phyloP scores from a whole-genome alignment of 148 eudicot genomes.

The Vaccinium corymbosum region DNA sequence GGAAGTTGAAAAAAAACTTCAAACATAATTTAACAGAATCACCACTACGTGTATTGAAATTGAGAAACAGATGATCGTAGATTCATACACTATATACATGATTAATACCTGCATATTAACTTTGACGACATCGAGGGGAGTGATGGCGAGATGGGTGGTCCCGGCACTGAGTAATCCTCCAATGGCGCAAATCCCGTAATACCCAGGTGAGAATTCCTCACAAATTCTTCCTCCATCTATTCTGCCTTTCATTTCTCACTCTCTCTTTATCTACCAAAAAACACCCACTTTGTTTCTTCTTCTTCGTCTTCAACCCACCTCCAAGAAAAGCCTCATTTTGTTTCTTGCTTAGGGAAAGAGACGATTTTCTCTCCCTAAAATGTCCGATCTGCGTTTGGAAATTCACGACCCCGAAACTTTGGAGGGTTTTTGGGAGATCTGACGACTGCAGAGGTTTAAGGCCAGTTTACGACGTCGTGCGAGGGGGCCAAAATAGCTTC shows the following conservation, averaged over 20 bases:
- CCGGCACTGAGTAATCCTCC: slow-evolving; percentile 69
- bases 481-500: too few species aligned
- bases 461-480: too few species aligned
- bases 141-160: slow-evolving; percentile 49
- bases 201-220: slow-evolving; percentile 37
- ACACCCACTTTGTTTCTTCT: background rate
- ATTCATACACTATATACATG: background rate
- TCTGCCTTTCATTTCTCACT: slow-evolving; percentile 14
- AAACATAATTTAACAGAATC: background rate
- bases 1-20: background rate
- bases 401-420: background rate
- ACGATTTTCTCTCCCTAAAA: background rate
- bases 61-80: background rate
- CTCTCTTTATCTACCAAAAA: background rate
- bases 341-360: background rate
- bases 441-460: too few species aligned
- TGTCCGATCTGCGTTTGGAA: too few species aligned
- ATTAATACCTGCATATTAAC: slow-evolving; percentile 54
- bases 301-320: slow-evolving; percentile 4
- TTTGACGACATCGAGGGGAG: slow-evolving; percentile 69
- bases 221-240: slow-evolving; percentile 16
- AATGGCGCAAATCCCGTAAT: slow-evolving; percentile 46
- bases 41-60: background rate
- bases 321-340: slow-evolving; percentile 12
- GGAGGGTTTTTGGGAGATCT: background rate